These are phyloP conservation scores for Alternaria gaisen DNA, from an alignment of 2,329 filamentous ascomycete genomes.

Conservation along the genomic window DNA sequence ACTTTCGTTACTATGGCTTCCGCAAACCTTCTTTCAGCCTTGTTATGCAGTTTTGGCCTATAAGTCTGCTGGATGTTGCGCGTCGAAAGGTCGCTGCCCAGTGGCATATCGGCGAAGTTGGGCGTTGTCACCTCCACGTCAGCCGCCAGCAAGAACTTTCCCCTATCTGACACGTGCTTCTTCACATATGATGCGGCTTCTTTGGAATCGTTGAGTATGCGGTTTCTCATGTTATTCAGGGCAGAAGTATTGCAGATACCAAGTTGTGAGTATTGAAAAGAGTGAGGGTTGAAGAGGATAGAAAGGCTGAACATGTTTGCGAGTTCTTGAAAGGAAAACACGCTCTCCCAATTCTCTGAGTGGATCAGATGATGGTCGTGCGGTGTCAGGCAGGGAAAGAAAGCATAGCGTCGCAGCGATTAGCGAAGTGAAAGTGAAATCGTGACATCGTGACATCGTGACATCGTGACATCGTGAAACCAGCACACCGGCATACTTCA, in stretches of 20 bases:
- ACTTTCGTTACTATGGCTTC: background rate
- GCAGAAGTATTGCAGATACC: background rate
- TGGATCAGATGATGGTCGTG: background rate
- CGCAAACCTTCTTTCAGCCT: accelerated
- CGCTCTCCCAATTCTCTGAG: background rate
- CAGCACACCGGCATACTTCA: background rate
- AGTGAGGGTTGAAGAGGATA: background rate
- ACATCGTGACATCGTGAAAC: background rate
- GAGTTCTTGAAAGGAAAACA: too few relatives aligned
- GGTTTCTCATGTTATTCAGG: background rate
- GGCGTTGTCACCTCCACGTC: background rate
- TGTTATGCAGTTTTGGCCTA: background rate
- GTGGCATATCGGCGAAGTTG: background rate
- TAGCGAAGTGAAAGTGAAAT: background rate
- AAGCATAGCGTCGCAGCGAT: background rate
- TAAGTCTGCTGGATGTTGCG: background rate
- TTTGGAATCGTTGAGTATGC: background rate
- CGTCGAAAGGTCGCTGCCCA: background rate
- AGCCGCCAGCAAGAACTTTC: background rate
- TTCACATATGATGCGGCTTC: background rate
- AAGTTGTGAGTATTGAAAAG: background rate
- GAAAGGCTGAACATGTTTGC: background rate
- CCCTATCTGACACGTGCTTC: accelerated
- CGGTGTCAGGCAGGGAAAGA: background rate
- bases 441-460: background rate